Percentiles rank a stretch among this genome's conserved stretches.
Conservation (phyloP, 2,329 filamentous ascomycete species). For the Clathrospora elynae region DNA sequence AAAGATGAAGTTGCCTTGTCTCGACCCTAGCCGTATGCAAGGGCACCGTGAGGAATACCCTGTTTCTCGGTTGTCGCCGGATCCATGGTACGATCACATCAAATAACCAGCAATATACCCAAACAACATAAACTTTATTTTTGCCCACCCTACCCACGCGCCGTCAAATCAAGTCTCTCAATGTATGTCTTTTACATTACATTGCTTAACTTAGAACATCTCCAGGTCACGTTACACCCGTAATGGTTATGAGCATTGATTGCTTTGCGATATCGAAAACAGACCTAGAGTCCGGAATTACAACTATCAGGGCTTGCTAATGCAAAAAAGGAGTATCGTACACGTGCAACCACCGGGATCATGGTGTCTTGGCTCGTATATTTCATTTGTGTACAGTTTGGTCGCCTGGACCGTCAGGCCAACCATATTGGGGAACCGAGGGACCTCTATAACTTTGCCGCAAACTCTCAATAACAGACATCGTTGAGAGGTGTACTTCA, state of each 20-base stretch:
- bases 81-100: conserved; percentile 33
- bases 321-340: conserved; percentile 23
- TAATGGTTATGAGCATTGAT: conserved; percentile 27
- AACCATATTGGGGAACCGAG: conserved; percentile 14
- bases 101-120: conserved; percentile 43
- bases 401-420: conserved; percentile 20
- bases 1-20: conserved; percentile 16
- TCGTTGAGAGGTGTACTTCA: conserved; percentile 12
- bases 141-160: conserved; percentile 22
- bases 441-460: conserved; percentile 35
- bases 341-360: conserved; percentile 28
- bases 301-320: conserved; percentile 23
- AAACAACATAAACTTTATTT: conserved; percentile 41
- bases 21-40: conserved; percentile 27
- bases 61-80: conserved; percentile 33
- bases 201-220: conserved; percentile 24
- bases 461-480: conserved; percentile 9
- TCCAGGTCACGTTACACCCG: conserved; percentile 31
- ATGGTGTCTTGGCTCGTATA: conserved; percentile 34
- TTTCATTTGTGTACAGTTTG: conserved; percentile 42
- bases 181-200: conserved; percentile 2
- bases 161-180: conserved; percentile 28
- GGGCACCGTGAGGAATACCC: conserved; percentile 29
- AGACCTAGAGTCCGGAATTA: conserved; percentile 37
- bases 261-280: conserved; percentile 23